Evolutionary conservation across 2,329 filamentous ascomycete genomes (phyloP), one percentile per base, ranked within the genome.

Genomic region (Ophiognomonia clavigignenti-juglandacearum): DNA sequence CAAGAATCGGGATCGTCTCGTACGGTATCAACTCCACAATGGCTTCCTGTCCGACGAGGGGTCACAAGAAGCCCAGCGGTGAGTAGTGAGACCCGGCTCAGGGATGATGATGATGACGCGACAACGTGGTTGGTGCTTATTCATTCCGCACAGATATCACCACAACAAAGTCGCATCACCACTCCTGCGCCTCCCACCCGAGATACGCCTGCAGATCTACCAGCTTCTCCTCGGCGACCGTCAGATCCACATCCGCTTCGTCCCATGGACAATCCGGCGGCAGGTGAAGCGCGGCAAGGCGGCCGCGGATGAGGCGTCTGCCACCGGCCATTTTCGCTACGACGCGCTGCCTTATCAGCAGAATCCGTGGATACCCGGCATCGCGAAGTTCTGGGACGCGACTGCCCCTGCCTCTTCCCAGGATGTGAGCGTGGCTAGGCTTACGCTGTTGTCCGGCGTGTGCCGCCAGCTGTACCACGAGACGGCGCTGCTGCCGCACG

Each of bases 401-500:
- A n/a, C n/a, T n/a, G 24, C 11, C 20, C n/a, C 39, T 23, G 10
- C 27, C 18, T 22, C 13, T 2, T 38, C 39, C 22, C 14, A 14
- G 16, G 11, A 27, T 10, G 38, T 48, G 3, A 38, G 43, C 13
- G 26, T 32, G n/a, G 47, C 46, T 10, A 60, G 56, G 3, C 43
- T 67, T 47, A 64, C 61, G 7, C 54, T 66, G 16, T 58, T 67
- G 3, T 61, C 61, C 3, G 49, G 53, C 4, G 62, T 64, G 18
- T 68, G 63, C 51, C 59, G 65, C 26, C 64, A 66, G 55, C 60
- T 68, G 13, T 64, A 67, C 57, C 54, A 59, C 45, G 65, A 66
- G 51, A 66, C 65, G 14, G 57, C 56, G 3, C 45, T 61, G 24
- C 53, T 68, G 26, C 64, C 64, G 7, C 66, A 62, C 43, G 46